phyloP scores from a whole-genome alignment of 2,329 filamentous ascomycete species.

The Xylariaceae sp. region DNA sequence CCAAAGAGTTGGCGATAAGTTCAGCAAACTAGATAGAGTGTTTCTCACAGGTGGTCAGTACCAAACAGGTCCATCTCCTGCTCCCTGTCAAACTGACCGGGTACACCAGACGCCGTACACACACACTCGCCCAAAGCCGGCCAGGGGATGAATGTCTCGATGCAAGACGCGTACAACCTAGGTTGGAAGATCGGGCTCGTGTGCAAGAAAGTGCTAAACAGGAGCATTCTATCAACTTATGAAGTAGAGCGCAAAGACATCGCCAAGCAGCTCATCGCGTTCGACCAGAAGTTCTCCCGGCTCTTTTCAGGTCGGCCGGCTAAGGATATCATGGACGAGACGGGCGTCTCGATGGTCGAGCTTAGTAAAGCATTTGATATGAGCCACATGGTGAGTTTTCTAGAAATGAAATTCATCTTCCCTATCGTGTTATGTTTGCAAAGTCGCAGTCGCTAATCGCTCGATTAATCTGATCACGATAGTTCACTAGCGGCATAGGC shows the following conservation, averaged over 20 bases:
- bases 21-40: slow-evolving; percentile 53
- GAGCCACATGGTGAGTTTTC: slow-evolving; percentile 23
- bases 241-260: slow-evolving; percentile 48
- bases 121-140: slow-evolving; percentile 70
- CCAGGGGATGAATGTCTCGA: slow-evolving; percentile 62
- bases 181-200: slow-evolving; percentile 44
- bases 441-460: too few species aligned
- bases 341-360: slow-evolving; percentile 52
- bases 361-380: slow-evolving; percentile 36
- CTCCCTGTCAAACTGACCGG: slow-evolving; percentile 27
- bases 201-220: slow-evolving; percentile 30
- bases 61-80: slow-evolving; percentile 44
- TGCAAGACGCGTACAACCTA: slow-evolving; percentile 60
- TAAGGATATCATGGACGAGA: slow-evolving; percentile 53
- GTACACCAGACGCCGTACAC: slow-evolving; percentile 58
- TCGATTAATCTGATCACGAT: neutral
- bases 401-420: too few species aligned
- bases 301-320: slow-evolving; percentile 48
- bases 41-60: slow-evolving; percentile 60
- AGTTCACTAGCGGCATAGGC: slow-evolving; percentile 28
- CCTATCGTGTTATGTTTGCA: too few species aligned
- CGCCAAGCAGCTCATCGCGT: slow-evolving; percentile 56
- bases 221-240: slow-evolving; percentile 38
- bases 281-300: slow-evolving; percentile 46
- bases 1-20: slow-evolving; percentile 57